phyloP scores from a whole-genome alignment of 1,284 basidiomycete genomes.

The Retiboletus flavoniger region DNA sequence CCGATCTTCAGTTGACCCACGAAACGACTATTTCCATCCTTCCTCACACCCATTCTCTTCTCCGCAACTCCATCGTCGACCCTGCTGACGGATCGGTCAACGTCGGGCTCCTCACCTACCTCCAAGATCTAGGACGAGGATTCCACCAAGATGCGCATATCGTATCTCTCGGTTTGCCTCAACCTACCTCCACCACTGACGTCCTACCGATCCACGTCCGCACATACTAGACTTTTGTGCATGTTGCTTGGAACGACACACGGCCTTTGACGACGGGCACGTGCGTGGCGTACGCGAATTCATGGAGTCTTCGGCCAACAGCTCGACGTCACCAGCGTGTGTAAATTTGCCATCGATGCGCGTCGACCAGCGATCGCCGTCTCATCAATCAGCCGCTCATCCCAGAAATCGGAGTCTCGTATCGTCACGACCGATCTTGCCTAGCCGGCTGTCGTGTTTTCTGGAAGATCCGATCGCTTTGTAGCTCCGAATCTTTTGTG shows the following conservation, averaged over 20 bases:
- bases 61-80: not conserved
- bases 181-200: not conserved
- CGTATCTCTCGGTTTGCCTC: not conserved
- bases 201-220: not conserved
- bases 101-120: not conserved
- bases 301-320: not conserved
- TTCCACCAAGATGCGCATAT: not conserved
- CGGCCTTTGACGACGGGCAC: not conserved
- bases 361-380: not conserved
- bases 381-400: not conserved
- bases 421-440: not conserved
- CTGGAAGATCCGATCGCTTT: too few species aligned
- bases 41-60: not conserved
- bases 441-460: not conserved
- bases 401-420: not conserved
- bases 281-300: not conserved
- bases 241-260: not conserved
- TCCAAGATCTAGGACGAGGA: not conserved
- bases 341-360: not conserved
- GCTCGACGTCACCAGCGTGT: not conserved
- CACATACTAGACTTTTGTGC: not conserved
- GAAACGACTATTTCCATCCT: not conserved
- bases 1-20: not conserved
- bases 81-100: not conserved
- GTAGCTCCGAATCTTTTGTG: too few species aligned